Base-by-base conservation (phyloP, 495 filamentous ascomycete species). In the Lasiosphaeriaceae sp. region DNA sequence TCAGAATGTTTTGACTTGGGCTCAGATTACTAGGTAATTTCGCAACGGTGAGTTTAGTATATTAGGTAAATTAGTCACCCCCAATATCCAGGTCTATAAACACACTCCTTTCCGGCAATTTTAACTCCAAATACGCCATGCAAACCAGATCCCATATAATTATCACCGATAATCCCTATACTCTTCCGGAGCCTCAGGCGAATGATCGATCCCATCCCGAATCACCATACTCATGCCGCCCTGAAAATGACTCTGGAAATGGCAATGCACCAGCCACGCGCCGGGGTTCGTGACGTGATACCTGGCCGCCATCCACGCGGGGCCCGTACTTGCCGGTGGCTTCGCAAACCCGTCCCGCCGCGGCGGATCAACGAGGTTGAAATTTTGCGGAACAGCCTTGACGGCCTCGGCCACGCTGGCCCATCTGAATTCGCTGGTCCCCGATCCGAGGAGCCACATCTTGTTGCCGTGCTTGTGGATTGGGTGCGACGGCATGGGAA, bases 381-480 rank as follows among this genome's bases (percentile, higher is more conserved):
- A 86, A 29, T 60, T 76, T 24, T 73, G 55, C 2, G 75, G 82
- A 65, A 59, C 72, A 58, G 35, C 62, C 39, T 73, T 59, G 44
- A 75, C 69, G 0, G 83, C 84, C 48, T 83, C 80, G 1, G 71
- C 77, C 9, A 85, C 80, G 2, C 73, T 71, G 7, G 67, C 66
- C 53, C 74, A 86, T 5, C 68, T 79, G 57, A 80, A 87, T 0
- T 47, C 56, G 0, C 82, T 82, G 0, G 45, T 55, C 2, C 81
- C 83, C 34, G 65, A 55, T 1, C 84, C 84, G 53, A 86, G 79
- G 24, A 79, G 65, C 57, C 77, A 84, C 54, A 73, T 78, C 55
- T 84, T 85, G 64, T 80, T 86, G 20, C 76, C 79, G 66, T 87
- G 83, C 62, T 86, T 86, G 69, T 87, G 83, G 50, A 87, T 80